Percentiles rank a stretch among this genome's conserved stretches.
Evolutionary conservation across 306 rosid species (phyloP).

Genomic region (Fagus sylvatica): DNA sequence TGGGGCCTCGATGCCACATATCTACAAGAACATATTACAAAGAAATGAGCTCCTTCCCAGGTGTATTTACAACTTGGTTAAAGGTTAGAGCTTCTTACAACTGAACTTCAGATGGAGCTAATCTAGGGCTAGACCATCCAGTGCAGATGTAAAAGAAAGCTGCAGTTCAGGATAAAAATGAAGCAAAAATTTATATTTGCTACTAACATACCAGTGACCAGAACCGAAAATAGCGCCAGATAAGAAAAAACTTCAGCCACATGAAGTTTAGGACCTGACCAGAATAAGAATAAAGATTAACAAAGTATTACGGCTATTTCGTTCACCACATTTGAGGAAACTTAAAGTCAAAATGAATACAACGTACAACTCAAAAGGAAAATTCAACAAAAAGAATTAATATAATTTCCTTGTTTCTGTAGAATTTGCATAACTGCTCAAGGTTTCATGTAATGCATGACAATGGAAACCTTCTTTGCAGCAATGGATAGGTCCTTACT

Average conservation of each 20-base stretch:
- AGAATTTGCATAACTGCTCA: not conserved
- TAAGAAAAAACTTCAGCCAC: slow-evolving; percentile 89
- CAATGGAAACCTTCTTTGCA: not conserved
- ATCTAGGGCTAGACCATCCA: not conserved
- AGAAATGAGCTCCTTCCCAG: slow-evolving; percentile 21
- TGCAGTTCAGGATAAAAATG: not conserved
- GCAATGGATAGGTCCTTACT: not conserved
- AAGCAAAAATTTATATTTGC: not conserved
- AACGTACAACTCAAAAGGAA: not conserved
- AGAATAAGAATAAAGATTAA: slow-evolving; percentile 24
- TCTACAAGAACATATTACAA: slow-evolving; percentile 41
- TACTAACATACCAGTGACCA: slow-evolving; percentile 80
- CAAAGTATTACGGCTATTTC: slow-evolving; percentile 7
- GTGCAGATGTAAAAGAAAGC: not conserved
- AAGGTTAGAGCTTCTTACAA: slow-evolving; percentile 14
- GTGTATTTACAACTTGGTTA: slow-evolving; percentile 1
- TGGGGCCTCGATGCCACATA: slow-evolving; percentile 83
- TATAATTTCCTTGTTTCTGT: not conserved
- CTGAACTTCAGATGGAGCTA: not conserved
- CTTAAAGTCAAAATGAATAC: not conserved
- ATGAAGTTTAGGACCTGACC: slow-evolving; percentile 87
- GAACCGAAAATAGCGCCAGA: slow-evolving; percentile 94
- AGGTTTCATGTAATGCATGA: not conserved
- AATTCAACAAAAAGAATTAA: not conserved
- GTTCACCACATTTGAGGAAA: not conserved